Evolutionary conservation across 1,284 basidiomycete species (phyloP), one percentile per base, ranked within the genome.

Genomic region (Ustilago sp.): DNA sequence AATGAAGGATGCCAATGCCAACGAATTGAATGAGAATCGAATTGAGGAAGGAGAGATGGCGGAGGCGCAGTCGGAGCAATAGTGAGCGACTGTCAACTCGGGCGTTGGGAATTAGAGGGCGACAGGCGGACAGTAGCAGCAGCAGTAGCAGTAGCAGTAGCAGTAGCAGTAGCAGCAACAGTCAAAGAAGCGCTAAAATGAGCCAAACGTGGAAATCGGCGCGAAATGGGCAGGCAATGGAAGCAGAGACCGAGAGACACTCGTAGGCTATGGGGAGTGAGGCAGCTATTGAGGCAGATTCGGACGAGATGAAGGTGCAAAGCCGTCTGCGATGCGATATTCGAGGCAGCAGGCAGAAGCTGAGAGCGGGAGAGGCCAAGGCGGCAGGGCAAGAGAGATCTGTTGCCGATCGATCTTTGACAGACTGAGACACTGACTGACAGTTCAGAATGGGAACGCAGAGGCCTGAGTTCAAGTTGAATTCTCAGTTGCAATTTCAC

Each of bases 241-340:
- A 41, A 17, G 39, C 39, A 41, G 39, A 41, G 15, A 41, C 13
- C 12, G 39, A 17, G 12, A 41, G 43, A 28, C 23, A 28, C 23
- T 28, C 3, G 23, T 28, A 28, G 23, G 23, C 23, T 28, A 28
- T 28, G 23, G 15, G 1, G 13, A 15, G 13, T 12, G 12, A 41
- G 39, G 39, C 39, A 41, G 39, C 12, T 6, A 41, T 12, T 15
- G 39, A 17, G 12, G 17, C n/a, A 66, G 59, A 56, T 66, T 66
- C 64, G 58, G 64, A 32, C 59, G 52, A 66, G 58, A 66, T 66
- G 58, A 66, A 66, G 64, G 56, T 47, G 28, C 39, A 28, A 45
- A 17, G 35, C 53, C 19, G 36, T 36, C 4, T 19, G 43, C 17
- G 8, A 45, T 19, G 6, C n/a, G 19, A 19, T 19, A 45, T 28